These are phyloP conservation scores for Candida oleophila DNA, from an alignment of 805 yeast species.

Conservation along the genomic window DNA sequence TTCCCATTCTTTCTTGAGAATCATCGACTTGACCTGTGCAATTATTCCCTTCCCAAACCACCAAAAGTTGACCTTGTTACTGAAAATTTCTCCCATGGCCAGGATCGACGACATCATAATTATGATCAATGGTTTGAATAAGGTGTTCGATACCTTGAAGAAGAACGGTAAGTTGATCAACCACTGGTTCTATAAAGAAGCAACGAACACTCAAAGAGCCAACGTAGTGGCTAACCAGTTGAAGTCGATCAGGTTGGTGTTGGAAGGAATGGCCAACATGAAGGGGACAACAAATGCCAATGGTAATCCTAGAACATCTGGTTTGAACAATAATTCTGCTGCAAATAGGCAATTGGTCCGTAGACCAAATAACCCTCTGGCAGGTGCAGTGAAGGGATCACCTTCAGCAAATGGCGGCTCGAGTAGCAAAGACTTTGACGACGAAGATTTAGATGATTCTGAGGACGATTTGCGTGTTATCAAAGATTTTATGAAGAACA, in stretches of 20 bases:
- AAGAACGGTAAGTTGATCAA: conserved; percentile 33
- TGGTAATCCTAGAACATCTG: not conserved
- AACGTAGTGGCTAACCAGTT: conserved; percentile 55
- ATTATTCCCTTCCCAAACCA: conserved; percentile 49
- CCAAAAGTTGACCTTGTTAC: conserved; percentile 41
- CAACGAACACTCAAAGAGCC: conserved; percentile 52
- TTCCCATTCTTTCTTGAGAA: conserved; percentile 21
- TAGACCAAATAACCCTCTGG: conserved; percentile 8
- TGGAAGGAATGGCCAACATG: conserved; percentile 45
- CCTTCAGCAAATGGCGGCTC: conserved; percentile 5
- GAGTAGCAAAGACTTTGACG: conserved; percentile 17
- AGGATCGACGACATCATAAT: conserved; percentile 30
- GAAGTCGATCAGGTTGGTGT: conserved; percentile 47
- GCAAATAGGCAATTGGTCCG: conserved; percentile 15
- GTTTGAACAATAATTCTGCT: conserved; percentile 3
- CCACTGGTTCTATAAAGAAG: conserved; percentile 49
- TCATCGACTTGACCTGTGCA: conserved; percentile 48
- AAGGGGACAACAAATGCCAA: conserved; percentile 6
- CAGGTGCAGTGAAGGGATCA: not conserved
- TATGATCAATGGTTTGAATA: conserved; percentile 34
- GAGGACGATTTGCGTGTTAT: conserved; percentile 41
- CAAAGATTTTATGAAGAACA: conserved; percentile 34
- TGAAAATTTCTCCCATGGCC: conserved; percentile 26
- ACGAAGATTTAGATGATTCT: conserved; percentile 44
- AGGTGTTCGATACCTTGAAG: conserved; percentile 35